phyloP scores from a whole-genome alignment of 1,284 basidiomycete species.

The Cystobasidiaceae sp. region DNA sequence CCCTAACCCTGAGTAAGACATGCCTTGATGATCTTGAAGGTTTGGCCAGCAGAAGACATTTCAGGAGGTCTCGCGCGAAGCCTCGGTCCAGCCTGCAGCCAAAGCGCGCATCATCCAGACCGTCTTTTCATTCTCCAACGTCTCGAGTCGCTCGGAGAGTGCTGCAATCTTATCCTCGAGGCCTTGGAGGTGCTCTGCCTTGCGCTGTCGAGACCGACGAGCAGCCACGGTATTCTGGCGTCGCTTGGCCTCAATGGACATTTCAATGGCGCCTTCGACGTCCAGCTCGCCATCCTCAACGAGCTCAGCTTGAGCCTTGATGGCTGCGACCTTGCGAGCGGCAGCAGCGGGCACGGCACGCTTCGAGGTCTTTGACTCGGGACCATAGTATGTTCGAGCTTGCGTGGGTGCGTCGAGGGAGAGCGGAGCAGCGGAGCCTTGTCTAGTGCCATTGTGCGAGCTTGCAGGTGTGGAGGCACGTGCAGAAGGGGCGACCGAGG shows the following conservation, averaged over 20 bases:
- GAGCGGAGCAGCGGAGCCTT: conserved; percentile 38
- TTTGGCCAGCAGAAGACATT: background rate
- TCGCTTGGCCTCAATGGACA: conserved; percentile 65
- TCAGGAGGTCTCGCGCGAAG: background rate
- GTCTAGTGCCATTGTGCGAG: conserved; percentile 38
- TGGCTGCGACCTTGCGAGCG: conserved; percentile 54
- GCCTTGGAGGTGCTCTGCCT: conserved; percentile 63
- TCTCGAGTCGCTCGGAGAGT: conserved; percentile 43
- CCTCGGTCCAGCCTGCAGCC: conserved; percentile 27
- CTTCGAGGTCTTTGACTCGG: conserved; percentile 51
- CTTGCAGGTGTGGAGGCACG: background rate
- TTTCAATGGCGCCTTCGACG: conserved; percentile 48
- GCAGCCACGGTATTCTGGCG: conserved; percentile 75
- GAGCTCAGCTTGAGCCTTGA: conserved; percentile 53
- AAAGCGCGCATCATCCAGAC: conserved; percentile 27
- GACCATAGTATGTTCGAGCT: conserved; percentile 31
- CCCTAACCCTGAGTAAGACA: background rate
- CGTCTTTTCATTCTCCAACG: conserved; percentile 16
- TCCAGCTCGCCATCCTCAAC: conserved; percentile 7
- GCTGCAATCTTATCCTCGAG: conserved; percentile 54
- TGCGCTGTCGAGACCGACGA: conserved; percentile 65
- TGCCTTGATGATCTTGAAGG: background rate
- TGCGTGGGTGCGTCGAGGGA: conserved; percentile 40
- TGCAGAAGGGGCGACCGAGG: background rate
- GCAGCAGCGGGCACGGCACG: conserved; percentile 55